phyloP scores from a whole-genome alignment of 2,329 filamentous ascomycete species.

The Penicillium sp. region DNA sequence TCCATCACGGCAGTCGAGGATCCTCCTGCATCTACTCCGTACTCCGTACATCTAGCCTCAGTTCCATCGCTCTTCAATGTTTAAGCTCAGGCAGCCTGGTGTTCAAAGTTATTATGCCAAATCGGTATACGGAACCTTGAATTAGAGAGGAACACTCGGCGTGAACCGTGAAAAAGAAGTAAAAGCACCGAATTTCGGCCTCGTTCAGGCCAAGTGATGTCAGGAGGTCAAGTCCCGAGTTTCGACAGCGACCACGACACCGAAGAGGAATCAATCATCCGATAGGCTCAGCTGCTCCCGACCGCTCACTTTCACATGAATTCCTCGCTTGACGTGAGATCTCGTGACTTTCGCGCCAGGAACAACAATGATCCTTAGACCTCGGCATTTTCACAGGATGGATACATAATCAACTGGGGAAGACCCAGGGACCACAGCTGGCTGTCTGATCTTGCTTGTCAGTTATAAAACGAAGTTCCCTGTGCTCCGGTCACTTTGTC shows the following conservation, averaged over 20 bases:
- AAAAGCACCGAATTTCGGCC: neutral
- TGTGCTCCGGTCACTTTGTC: conserved; percentile 11
- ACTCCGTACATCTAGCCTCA: neutral
- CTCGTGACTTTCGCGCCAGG: conserved; percentile 32
- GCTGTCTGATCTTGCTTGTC: conserved; percentile 15
- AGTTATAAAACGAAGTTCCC: conserved; percentile 22
- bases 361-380: conserved; percentile 33
- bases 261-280: neutral
- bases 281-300: neutral
- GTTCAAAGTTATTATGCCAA: neutral
- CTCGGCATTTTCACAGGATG: conserved; percentile 39
- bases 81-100: neutral
- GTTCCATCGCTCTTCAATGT: neutral
- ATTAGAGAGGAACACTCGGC: neutral
- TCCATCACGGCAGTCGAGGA: neutral
- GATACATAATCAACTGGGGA: conserved; percentile 25
- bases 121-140: neutral
- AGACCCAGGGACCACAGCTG: conserved; percentile 12
- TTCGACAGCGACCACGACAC: conserved; percentile 10
- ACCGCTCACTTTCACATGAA: conserved; percentile 30
- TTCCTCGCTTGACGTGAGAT: conserved; percentile 17
- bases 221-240: neutral
- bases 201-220: conserved; percentile 2
- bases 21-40: neutral
- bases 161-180: neutral